Conservation (phyloP, 139 green algal species). For the Eudorina sp. region DNA sequence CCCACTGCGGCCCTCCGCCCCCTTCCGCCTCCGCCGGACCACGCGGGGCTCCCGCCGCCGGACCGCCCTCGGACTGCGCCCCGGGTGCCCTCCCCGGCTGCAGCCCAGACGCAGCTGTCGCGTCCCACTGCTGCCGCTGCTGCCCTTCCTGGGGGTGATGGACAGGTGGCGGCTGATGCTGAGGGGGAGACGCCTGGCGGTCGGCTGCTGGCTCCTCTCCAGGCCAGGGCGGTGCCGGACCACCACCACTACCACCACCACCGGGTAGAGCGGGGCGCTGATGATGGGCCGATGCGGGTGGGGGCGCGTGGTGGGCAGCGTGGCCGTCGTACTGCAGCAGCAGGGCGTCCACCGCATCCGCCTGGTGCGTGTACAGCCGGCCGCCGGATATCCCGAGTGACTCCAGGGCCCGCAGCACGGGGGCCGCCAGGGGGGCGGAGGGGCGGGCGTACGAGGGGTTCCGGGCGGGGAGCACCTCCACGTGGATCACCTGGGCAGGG, state of each 20-base stretch:
- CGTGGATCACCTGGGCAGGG: constrained; percentile 79
- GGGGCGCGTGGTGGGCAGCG: background rate
- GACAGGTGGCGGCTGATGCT: background rate
- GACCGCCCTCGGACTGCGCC: no score
- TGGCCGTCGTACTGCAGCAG: constrained; percentile 42
- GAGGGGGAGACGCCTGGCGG: no score
- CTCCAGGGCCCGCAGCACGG: constrained; percentile 64
- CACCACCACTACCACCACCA: no score
- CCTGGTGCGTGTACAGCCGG: constrained; percentile 59
- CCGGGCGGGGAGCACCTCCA: constrained; percentile 70
- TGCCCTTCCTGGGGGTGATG: background rate
- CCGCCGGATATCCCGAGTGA: constrained; percentile 52
- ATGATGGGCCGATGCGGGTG: no score
- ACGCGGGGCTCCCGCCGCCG: background rate
- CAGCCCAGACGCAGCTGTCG: no score
- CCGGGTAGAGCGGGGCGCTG: no score
- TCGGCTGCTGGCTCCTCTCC: no score
- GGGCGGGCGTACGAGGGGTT: constrained; percentile 53
- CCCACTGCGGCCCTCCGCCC: background rate
- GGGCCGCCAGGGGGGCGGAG: constrained; percentile 50
- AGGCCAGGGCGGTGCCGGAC: no score
- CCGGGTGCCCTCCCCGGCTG: no score
- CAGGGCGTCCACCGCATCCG: constrained; percentile 73
- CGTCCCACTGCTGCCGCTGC: background rate
- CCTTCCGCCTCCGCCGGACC: background rate